A percentile compares a stretch with the other conserved stretches of the same genome.
phyloP scores from a whole-genome alignment of 1,139 yeast species.

The Nakaseomyces nivariensis region DNA sequence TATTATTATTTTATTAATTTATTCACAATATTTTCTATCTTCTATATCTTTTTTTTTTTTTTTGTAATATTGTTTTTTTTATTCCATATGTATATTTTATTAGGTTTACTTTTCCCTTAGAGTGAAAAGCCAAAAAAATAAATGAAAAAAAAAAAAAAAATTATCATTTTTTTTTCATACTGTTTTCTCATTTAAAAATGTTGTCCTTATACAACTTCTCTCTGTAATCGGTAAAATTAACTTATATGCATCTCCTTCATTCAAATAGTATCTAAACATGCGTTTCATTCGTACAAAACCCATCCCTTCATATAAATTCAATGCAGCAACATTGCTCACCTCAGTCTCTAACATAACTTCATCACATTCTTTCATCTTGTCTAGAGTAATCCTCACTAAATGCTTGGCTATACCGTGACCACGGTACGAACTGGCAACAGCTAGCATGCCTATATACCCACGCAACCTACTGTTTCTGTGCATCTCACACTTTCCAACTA shows the following conservation, averaged over 20 bases:
- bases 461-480: slow-evolving; percentile 64
- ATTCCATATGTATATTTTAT: too few species aligned
- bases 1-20: too few species aligned
- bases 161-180: not conserved
- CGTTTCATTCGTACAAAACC: slow-evolving; percentile 81
- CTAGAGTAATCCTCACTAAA: slow-evolving; percentile 54
- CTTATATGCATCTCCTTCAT: slow-evolving; percentile 87
- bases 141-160: not conserved
- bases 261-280: slow-evolving; percentile 74
- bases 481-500: slow-evolving; percentile 73
- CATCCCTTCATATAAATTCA: slow-evolving; percentile 68
- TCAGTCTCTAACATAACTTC: slow-evolving; percentile 90
- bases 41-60: not conserved
- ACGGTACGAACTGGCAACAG: slow-evolving; percentile 61
- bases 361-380: slow-evolving; percentile 67
- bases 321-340: slow-evolving; percentile 68
- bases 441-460: slow-evolving; percentile 95
- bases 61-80: not conserved
- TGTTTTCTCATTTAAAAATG: slow-evolving; percentile 23
- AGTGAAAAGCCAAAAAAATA: not conserved
- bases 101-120: too few species aligned
- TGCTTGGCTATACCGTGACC: slow-evolving; percentile 74
- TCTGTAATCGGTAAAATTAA: slow-evolving; percentile 59
- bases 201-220: slow-evolving; percentile 37
- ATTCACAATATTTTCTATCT: not conserved